These are phyloP conservation scores for Eimeria falciformis DNA, from an alignment of 169 alveolate species.

Conservation along the genomic window DNA sequence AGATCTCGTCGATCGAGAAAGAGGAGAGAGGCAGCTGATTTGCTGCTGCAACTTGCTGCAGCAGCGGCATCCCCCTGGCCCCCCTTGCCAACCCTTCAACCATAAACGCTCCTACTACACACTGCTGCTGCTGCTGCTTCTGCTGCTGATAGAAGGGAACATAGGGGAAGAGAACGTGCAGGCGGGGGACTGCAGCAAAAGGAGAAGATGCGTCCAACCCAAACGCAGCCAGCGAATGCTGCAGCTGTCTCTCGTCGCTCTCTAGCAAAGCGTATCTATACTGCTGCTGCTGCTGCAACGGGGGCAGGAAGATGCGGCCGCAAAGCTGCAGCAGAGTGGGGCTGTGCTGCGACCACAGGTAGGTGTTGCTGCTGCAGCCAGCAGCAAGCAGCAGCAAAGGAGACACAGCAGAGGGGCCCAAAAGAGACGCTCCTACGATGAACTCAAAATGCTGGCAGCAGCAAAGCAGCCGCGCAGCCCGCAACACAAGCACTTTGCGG, in stretches of 20 bases:
- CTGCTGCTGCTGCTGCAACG: slow-evolving; percentile 41
- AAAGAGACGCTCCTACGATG: not conserved
- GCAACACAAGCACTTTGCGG: slow-evolving; percentile 36
- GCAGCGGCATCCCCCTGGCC: slow-evolving; percentile 59
- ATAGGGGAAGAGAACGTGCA: slow-evolving; percentile 61
- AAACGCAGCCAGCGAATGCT: slow-evolving; percentile 29
- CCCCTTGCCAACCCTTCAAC: slow-evolving; percentile 68
- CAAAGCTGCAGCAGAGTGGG: slow-evolving; percentile 22
- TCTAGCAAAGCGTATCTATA: slow-evolving; percentile 56
- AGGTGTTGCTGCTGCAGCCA: slow-evolving; percentile 36
- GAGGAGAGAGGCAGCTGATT: slow-evolving; percentile 36
- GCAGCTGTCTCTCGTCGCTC: slow-evolving; percentile 55
- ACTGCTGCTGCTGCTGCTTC: slow-evolving; percentile 17
- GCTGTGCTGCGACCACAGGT: not conserved
- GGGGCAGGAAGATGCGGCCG: not conserved
- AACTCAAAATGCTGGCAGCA: slow-evolving; percentile 38
- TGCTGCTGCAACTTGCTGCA: slow-evolving; percentile 75
- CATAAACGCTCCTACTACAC: slow-evolving; percentile 60
- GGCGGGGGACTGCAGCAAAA: slow-evolving; percentile 64
- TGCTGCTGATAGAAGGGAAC: slow-evolving; percentile 24
- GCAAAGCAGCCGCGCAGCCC: slow-evolving; percentile 15
- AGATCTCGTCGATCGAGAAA: not conserved
- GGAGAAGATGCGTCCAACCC: slow-evolving; percentile 63
- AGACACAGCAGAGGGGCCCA: slow-evolving; percentile 47
- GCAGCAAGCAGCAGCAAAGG: slow-evolving; percentile 8